Percentiles rank a stretch among this genome's conserved stretches.
Evolutionary conservation across 257 asterid species (phyloP).

Genomic region (Phtheirospermum japonicum): DNA sequence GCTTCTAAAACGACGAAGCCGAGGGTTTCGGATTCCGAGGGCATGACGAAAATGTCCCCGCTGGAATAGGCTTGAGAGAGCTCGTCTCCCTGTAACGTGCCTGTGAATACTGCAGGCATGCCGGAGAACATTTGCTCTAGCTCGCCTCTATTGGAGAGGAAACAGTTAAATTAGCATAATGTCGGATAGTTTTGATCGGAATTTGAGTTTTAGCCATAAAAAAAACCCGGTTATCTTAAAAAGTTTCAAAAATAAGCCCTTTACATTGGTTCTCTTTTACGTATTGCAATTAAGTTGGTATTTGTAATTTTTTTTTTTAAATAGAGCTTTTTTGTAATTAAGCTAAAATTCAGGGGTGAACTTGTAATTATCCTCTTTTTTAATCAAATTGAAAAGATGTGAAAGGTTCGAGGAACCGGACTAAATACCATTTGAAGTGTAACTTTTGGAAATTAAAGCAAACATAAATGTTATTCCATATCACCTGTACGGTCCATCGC

Average conservation of each 20-base stretch:
- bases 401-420: too few relatives aligned
- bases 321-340: too few relatives aligned
- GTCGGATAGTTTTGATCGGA: too few relatives aligned
- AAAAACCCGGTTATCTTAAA: too few relatives aligned
- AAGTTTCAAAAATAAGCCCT: too few relatives aligned
- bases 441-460: background rate
- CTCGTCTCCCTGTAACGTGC: constrained; percentile 89
- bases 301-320: too few relatives aligned
- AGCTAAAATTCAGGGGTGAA: background rate
- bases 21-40: constrained; percentile 94
- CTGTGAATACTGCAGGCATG: constrained; percentile 89
- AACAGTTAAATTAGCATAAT: background rate
- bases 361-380: too few relatives aligned
- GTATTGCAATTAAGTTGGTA: too few relatives aligned
- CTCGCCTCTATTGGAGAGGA: constrained; percentile 50
- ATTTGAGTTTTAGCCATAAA: too few relatives aligned
- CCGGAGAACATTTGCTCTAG: constrained; percentile 71
- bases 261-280: too few relatives aligned
- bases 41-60: constrained; percentile 89
- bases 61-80: constrained; percentile 96
- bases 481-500: constrained; percentile 99
- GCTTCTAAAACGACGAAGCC: constrained; percentile 96
- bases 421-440: too few relatives aligned
- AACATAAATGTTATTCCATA: background rate
- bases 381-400: too few relatives aligned